Percentiles rank a stretch among this genome's conserved stretches.
phyloP scores from a whole-genome alignment of 2,329 filamentous ascomycete species.

The Fusarium scirpi region DNA sequence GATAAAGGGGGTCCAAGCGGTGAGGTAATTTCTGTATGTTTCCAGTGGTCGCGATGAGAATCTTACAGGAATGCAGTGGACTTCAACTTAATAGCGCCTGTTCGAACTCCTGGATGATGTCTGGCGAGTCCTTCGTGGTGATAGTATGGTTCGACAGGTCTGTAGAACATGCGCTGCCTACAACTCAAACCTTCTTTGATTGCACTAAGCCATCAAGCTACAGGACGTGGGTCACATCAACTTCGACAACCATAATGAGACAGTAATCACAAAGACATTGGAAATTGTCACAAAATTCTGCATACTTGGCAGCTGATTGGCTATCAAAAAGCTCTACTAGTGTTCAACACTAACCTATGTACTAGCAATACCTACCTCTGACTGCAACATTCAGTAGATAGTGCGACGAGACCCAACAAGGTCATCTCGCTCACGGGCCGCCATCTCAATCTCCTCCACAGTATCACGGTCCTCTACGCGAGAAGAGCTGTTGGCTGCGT shows the following conservation, averaged over 20 bases:
- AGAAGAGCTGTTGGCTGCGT: not conserved
- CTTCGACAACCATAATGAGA: too few relatives aligned
- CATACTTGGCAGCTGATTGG: not conserved
- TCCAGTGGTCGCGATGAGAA: not conserved
- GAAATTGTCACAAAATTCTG: too few relatives aligned
- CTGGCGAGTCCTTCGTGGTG: too few relatives aligned
- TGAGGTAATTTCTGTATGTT: not conserved
- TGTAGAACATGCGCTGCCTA: too few relatives aligned
- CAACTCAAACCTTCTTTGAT: too few relatives aligned
- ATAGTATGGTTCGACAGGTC: too few relatives aligned
- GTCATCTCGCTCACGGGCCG: not conserved
- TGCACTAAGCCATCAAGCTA: too few relatives aligned
- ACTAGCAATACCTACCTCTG: not conserved
- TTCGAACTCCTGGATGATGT: too few relatives aligned
- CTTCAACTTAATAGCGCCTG: too few relatives aligned
- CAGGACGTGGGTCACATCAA: too few relatives aligned
- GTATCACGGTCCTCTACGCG: not conserved
- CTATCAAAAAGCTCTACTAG: not conserved
- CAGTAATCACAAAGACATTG: too few relatives aligned
- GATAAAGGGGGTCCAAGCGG: not conserved
- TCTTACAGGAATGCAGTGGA: not conserved
- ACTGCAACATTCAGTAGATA: not conserved
- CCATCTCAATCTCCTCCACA: not conserved
- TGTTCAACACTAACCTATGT: not conserved
- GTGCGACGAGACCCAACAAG: not conserved